Evolutionary conservation across 306 rosid species (phyloP).

Genomic region (Macrotyloma uniflorum): DNA sequence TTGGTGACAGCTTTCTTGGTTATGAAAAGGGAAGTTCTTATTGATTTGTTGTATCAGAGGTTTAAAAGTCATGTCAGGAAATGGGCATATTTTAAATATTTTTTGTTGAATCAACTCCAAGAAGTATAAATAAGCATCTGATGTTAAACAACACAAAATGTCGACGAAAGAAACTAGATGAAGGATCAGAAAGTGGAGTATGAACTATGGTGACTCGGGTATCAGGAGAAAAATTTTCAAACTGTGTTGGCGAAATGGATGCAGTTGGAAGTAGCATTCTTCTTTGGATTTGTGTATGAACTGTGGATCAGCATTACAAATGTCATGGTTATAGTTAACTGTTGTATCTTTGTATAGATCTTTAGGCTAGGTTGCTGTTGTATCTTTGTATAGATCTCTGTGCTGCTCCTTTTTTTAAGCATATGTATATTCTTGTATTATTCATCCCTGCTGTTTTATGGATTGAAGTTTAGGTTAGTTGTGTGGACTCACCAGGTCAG

Average conservation of each 20-base stretch:
- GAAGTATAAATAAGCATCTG: constrained; percentile 10
- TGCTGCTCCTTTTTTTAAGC: neutral
- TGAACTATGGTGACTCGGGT: neutral
- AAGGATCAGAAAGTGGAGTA: neutral
- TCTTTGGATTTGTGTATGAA: constrained; percentile 29
- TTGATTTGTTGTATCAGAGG: neutral
- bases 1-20: constrained; percentile 7
- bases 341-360: constrained; percentile 29
- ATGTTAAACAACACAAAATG: neutral
- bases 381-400: constrained; percentile 7
- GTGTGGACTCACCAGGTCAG: no score
- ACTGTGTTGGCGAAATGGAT: neutral
- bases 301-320: constrained; percentile 9
- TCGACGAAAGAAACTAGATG: neutral
- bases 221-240: neutral
- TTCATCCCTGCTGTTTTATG: neutral
- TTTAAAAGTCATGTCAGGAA: neutral
- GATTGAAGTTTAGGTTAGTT: no score
- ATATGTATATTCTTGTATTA: constrained; percentile 25
- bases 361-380: constrained; percentile 1
- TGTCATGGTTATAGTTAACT: neutral
- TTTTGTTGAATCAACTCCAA: constrained; percentile 21
- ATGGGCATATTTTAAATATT: neutral
- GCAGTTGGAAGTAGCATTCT: constrained; percentile 17
- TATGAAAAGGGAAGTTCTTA: neutral